Evolutionary conservation across 176 grass and related monocot genomes (phyloP), one percentile per base, ranked within the genome.

Genomic region (Oryza glaberrima): DNA sequence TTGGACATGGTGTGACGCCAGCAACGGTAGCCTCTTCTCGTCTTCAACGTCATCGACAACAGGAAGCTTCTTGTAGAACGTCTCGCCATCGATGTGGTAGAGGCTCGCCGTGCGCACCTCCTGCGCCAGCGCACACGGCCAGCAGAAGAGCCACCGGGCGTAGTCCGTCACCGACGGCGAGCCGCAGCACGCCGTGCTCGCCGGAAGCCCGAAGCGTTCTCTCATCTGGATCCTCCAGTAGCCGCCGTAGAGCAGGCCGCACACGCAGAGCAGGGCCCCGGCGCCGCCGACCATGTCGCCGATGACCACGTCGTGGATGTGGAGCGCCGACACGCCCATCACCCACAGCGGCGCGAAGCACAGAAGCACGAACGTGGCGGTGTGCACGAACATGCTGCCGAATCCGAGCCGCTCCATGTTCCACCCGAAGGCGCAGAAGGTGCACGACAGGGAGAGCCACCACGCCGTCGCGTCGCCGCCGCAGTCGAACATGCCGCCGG

Each of bases 151-250:
- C 94, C 94, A 96, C 6, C 81, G 89, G 2, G 86, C 54, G 72
- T 93, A 96, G 69, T 96, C 94, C 8, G 91, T 93, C 7, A 93
- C 14, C 3, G 91, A 90, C 35, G 22, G 14, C 1, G 86, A 96
- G 11, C 82, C 69, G 9, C 86, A 91, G 69, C 94, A 91, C 6
- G 72, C 38, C 2, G 28, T 13, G 71, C 44, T 88, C 2, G 74
- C 87, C 0, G 87, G 89, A 38, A 97, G 83, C 43, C 84, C 82
- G 49, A 92, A 92, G 41, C 63, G 78, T 2, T 65, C 79, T 82
- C 94, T 78, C 91, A 90, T 92, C 83, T 94, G 91, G 75, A 97
- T 80, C 84, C 94, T 84, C 94, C 94, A 97, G 78, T 86, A 94
- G 0, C 94, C 94, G 7, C 94, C 91, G 36, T 97, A 97, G 10